Percentiles rank a stretch among this genome's conserved stretches.
phyloP scores from a whole-genome alignment of 495 filamentous ascomycete genomes.

The Xylaria sp. region DNA sequence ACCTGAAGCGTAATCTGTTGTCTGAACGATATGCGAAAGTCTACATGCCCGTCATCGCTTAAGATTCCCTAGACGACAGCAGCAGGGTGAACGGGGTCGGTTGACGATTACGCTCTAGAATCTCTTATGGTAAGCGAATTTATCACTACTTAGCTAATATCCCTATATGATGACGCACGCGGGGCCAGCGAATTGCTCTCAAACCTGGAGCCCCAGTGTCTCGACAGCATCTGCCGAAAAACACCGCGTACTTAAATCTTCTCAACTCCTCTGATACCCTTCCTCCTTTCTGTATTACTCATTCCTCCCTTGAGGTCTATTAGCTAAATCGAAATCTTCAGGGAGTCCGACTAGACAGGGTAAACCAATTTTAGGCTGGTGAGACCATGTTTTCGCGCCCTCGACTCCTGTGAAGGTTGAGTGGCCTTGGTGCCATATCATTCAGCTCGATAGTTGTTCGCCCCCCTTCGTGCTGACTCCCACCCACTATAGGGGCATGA shows the following conservation, averaged over 20 bases:
- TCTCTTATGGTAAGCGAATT: constrained; percentile 12
- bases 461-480: neutral
- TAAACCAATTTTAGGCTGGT: neutral
- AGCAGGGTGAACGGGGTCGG: neutral
- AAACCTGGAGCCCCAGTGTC: constrained; percentile 36
- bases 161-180: constrained; percentile 59
- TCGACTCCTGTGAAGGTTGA: neutral
- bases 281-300: neutral
- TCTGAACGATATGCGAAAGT: neutral
- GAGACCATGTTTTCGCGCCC: neutral
- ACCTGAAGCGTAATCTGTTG: constrained; percentile 52
- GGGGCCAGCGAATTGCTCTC: constrained; percentile 57
- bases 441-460: neutral
- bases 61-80: neutral
- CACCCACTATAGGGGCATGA: neutral
- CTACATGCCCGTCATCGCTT: neutral
- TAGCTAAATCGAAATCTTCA: neutral
- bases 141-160: constrained; percentile 4
- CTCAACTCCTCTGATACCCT: constrained; percentile 54
- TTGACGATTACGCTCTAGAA: neutral
- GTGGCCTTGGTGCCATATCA: neutral
- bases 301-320: neutral
- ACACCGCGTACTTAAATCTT: constrained; percentile 59
- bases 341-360: neutral
- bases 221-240: constrained; percentile 49